These are phyloP conservation scores for Eutrema yunnanense DNA, from an alignment of 345 rosid species.

Conservation along the genomic window DNA sequence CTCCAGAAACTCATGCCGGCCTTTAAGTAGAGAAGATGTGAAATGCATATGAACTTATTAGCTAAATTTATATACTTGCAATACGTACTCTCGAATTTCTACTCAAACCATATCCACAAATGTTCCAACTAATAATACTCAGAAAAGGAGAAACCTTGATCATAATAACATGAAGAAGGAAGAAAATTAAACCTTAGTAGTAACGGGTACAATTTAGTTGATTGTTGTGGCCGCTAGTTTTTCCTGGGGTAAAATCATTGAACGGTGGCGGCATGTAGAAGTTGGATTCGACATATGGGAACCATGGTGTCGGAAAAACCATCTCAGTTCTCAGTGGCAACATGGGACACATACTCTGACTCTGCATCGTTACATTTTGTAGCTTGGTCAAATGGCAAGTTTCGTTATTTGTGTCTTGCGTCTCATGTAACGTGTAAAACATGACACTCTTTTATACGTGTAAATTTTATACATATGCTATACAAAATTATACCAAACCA, in stretches of 20 bases:
- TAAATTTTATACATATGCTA: not conserved
- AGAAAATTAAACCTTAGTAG: not conserved
- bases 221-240: not conserved
- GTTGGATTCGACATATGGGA: not conserved
- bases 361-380: not conserved
- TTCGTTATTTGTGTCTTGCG: not conserved
- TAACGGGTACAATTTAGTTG: not conserved
- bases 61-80: too few species aligned
- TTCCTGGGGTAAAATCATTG: not conserved
- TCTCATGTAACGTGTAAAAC: not conserved
- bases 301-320: constrained; percentile 22
- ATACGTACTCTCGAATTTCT: too few species aligned
- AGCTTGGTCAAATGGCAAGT: not conserved
- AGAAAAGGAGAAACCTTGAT: not conserved
- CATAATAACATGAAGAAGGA: not conserved
- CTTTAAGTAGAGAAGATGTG: constrained; percentile 25
- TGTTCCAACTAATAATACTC: not conserved
- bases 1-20: constrained; percentile 76
- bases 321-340: constrained; percentile 4
- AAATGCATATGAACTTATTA: too few species aligned
- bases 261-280: not conserved
- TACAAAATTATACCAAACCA: not conserved
- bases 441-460: not conserved
- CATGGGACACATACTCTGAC: not conserved
- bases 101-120: not conserved